These are phyloP conservation scores for Pulveroboletus sp. DNA, from an alignment of 768 basidiomycete genomes.

Conservation along the genomic window DNA sequence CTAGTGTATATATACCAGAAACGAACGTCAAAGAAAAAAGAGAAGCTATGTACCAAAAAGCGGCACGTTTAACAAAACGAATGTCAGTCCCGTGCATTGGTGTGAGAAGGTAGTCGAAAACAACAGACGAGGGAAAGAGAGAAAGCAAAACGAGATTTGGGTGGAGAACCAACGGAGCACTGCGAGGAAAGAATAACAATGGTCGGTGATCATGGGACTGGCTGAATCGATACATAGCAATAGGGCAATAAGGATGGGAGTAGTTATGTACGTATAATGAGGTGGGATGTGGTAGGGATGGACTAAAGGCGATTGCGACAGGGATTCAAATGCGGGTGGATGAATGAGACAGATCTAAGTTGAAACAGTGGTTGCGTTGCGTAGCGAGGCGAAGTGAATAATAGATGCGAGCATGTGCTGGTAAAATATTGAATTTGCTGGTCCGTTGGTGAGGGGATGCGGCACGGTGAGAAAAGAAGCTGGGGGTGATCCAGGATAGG, in stretches of 20 bases:
- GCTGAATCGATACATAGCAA: constrained; percentile 24
- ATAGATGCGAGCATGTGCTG: constrained; percentile 26
- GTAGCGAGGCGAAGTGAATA: constrained; percentile 14
- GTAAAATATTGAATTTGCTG: constrained; percentile 17
- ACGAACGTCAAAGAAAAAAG: constrained; percentile 13
- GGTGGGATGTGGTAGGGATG: neutral
- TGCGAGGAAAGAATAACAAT: constrained; percentile 5
- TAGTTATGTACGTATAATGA: constrained; percentile 24
- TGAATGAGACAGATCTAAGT: constrained; percentile 20
- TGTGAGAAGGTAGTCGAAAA: constrained; percentile 6
- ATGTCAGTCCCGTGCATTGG: neutral
- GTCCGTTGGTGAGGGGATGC: constrained; percentile 9
- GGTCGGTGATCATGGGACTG: no score
- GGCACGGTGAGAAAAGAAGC: neutral
- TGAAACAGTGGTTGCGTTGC: constrained; percentile 16
- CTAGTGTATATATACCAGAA: constrained; percentile 12
- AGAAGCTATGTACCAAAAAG: constrained; percentile 17
- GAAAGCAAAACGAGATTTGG: constrained; percentile 18
- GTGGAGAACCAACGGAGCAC: constrained; percentile 18
- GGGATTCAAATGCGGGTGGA: constrained; percentile 15
- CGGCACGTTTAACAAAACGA: constrained; percentile 22
- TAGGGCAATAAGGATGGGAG: constrained; percentile 25
- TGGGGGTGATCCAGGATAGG: neutral
- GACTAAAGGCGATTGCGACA: constrained; percentile 14
- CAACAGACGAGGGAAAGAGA: constrained; percentile 13